Percentiles rank a stretch among this genome's conserved stretches.
phyloP scores from a whole-genome alignment of 202 grass and related monocot genomes.

The Setaria italica region DNA sequence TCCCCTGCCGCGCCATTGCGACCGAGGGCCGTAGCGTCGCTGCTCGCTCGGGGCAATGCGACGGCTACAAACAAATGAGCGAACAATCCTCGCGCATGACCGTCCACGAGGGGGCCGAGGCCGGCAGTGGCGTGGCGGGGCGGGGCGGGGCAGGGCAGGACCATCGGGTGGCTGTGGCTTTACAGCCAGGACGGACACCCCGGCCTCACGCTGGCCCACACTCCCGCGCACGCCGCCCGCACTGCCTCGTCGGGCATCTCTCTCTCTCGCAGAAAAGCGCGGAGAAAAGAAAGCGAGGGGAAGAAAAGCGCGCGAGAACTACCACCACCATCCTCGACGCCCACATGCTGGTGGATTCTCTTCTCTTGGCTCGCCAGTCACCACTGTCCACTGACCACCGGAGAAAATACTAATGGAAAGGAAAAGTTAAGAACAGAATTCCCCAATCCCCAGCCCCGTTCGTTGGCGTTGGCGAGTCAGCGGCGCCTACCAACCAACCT shows the following conservation, averaged over 20 bases:
- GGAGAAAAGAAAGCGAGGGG: neutral
- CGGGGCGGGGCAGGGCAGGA: slow-evolving; percentile 8
- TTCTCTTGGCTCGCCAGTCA: neutral
- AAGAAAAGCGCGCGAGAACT: slow-evolving; percentile 45
- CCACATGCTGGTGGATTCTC: slow-evolving; percentile 25
- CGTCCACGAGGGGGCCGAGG: neutral
- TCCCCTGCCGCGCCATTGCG: neutral
- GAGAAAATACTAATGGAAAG: neutral
- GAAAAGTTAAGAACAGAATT: neutral
- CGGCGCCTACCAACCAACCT: neutral
- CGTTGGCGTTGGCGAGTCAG: neutral
- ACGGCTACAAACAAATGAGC: neutral
- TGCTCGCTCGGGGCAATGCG: neutral
- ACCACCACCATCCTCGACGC: neutral
- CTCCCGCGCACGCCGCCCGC: slow-evolving; percentile 25
- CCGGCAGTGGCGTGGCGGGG: neutral
- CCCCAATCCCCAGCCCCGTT: neutral
- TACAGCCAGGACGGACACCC: slow-evolving; percentile 42
- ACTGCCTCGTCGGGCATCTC: neutral
- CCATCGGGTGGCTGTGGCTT: slow-evolving; percentile 22
- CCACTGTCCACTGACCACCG: neutral
- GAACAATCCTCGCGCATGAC: neutral
- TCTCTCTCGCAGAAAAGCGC: slow-evolving; percentile 35
- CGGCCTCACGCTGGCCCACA: slow-evolving; percentile 22
- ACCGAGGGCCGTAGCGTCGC: neutral